Evolutionary conservation across 2,329 filamentous ascomycete species (phyloP), one percentile per base, ranked within the genome.

Genomic region (Monilinia aucupariae): DNA sequence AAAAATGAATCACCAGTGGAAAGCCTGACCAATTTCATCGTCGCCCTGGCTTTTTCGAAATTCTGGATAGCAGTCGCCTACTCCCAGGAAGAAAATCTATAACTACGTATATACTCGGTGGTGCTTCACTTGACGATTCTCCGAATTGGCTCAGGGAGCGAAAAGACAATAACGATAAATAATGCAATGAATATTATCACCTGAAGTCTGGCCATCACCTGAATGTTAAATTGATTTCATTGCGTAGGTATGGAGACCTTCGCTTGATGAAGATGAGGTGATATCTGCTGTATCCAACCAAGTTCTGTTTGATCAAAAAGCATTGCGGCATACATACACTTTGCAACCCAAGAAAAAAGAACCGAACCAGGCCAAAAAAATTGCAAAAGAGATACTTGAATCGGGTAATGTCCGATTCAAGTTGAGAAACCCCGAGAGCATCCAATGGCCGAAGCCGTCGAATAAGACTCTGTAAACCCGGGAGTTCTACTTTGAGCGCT

Each of bases 351-450:
- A 3, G 27, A 30, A 15, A 12, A 39, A 1, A 39, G 2, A 39
- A 39, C 13, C 15, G 12, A 39, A 45, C 2, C 41, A 10, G 12
- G n/a, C 6, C 20, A 1, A 48, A 48, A 48, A 25, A 34, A 39
- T 2, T 39, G 12, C 37, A 39, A 47, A 56, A 32, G 27, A 47
- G 25, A 22, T 47, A 45, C 39, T 9, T 32, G 53, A 56, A 47
- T 15, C 20, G 27, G 41, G 41, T 47, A 56, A 34, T 56, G 20
- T 47, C 41, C 27, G 4, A 56, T 30, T 45, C 54, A 34, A 56
- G 54, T 47, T 34, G n/a, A 45, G 52, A 56, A 45, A n/a, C 17
- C 6, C 39, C 12, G 39, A 45, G 53, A 45, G 25, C 39, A 55
- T 54, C 7, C 37, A 54, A 43, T 30, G 5, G 7, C 37, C 17